Percentiles rank a stretch among this genome's conserved stretches.
phyloP scores from a whole-genome alignment of 2,329 filamentous ascomycete genomes.

The Sarocladiaceae sp. region DNA sequence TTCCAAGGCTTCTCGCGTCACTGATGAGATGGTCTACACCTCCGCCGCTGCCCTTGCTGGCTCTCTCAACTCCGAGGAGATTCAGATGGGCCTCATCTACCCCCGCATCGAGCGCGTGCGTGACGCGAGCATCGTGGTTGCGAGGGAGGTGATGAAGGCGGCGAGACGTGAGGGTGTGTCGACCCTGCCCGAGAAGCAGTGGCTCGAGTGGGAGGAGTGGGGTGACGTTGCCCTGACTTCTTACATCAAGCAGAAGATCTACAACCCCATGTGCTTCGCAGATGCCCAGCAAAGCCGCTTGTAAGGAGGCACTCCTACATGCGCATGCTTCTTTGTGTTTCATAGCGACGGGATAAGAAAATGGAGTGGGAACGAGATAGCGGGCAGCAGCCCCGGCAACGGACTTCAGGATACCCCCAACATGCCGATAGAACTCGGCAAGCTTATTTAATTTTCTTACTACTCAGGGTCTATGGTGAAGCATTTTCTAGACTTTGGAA shows the following conservation, averaged over 20 bases:
- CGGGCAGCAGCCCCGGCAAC: too few relatives aligned
- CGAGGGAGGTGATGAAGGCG: constrained; percentile 87
- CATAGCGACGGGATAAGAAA: too few relatives aligned
- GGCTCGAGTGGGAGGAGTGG: constrained; percentile 68
- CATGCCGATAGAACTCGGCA: too few relatives aligned
- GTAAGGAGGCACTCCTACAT: constrained; percentile 13
- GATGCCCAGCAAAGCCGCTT: constrained; percentile 28
- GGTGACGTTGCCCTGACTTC: constrained; percentile 55
- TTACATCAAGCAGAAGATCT: constrained; percentile 55
- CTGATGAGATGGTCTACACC: constrained; percentile 95
- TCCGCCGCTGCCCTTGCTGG: constrained; percentile 76
- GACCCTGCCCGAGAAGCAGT: constrained; percentile 58
- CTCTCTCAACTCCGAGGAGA: constrained; percentile 73
- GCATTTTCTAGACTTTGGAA: too few relatives aligned
- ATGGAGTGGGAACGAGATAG: too few relatives aligned
- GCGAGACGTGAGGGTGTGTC: constrained; percentile 78
- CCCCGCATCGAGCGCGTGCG: constrained; percentile 86
- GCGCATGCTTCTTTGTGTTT: too few relatives aligned
- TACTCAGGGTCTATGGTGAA: too few relatives aligned
- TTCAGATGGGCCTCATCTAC: constrained; percentile 80
- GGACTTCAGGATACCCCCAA: too few relatives aligned
- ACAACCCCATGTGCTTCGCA: constrained; percentile 46
- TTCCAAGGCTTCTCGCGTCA: constrained; percentile 78
- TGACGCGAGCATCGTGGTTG: constrained; percentile 79
- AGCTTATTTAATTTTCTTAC: too few relatives aligned